phyloP scores from a whole-genome alignment of 1,284 basidiomycete genomes.

The Pseudozyma thailandica region DNA sequence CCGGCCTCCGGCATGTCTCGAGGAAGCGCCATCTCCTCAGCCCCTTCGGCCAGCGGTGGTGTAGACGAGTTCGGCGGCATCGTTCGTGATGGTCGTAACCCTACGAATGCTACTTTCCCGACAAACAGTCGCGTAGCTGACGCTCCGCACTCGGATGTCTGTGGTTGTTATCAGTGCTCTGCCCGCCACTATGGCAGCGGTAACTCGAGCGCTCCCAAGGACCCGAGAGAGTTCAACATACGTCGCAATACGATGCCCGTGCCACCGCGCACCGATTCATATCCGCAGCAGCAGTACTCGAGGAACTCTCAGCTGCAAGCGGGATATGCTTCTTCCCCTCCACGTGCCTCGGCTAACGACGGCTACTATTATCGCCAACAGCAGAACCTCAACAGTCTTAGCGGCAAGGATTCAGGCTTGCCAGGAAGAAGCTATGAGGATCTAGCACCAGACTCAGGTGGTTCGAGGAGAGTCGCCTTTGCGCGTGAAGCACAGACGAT shows the following conservation, averaged over 20 bases:
- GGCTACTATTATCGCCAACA: conserved; percentile 13
- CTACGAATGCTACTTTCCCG: conserved; percentile 2
- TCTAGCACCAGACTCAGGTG: conserved; percentile 6
- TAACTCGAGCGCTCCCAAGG: conserved; percentile 3
- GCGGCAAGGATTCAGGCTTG: conserved; percentile 2
- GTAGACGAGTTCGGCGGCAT: conserved; percentile 35
- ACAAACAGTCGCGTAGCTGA: conserved; percentile 10
- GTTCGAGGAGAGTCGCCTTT: conserved; percentile 40
- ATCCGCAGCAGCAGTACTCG: conserved; percentile 7
- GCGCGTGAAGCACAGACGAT: conserved; percentile 33
- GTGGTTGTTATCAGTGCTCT: conserved; percentile 58
- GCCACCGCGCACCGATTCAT: conserved; percentile 6
- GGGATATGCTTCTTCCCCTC: conserved; percentile 22
- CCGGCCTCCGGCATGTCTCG: conserved; percentile 26
- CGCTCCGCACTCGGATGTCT: conserved; percentile 56
- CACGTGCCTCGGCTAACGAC: conserved; percentile 13
- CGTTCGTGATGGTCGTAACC: conserved; percentile 5
- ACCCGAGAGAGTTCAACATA: conserved; percentile 29
- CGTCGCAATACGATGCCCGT: conserved; percentile 36
- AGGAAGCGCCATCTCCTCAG: conserved; percentile 11
- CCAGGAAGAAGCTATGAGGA: conserved; percentile 43
- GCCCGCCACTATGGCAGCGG: conserved; percentile 49
- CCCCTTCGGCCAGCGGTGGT: conserved; percentile 9
- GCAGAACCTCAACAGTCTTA: conserved; percentile 16
- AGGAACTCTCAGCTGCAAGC: conserved; percentile 17